A percentile compares a stretch with the other conserved stretches of the same genome.
phyloP scores from a whole-genome alignment of 176 grass and related monocot species.

The Dendrocalamus sinicus region DNA sequence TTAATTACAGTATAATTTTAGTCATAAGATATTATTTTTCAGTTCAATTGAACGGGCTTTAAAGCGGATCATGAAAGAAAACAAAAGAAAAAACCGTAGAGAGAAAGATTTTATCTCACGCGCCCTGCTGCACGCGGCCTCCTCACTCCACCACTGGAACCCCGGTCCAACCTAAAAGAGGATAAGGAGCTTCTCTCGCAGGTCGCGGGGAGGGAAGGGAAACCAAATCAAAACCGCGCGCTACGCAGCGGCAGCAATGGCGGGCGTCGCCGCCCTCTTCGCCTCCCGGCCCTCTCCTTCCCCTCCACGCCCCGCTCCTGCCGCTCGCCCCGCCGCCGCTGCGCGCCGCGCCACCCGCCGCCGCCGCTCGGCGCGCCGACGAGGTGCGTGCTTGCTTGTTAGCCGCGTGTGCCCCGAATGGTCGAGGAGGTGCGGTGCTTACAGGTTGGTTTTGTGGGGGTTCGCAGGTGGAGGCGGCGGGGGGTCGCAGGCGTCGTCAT shows the following conservation, averaged over 20 bases:
- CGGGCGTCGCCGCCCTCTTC: constrained; percentile 48
- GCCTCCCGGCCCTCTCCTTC: constrained; percentile 48
- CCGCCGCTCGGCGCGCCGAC: constrained; percentile 49
- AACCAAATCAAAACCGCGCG: constrained; percentile 43
- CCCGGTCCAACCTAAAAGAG: constrained; percentile 4
- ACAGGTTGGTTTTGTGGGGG: background rate
- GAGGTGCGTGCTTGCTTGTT: constrained; percentile 28
- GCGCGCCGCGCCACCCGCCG: constrained; percentile 46
- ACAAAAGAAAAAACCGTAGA: too few species aligned
- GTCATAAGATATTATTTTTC: too few species aligned
- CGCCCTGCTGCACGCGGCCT: background rate
- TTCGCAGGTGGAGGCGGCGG: constrained; percentile 53
- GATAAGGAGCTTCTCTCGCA: constrained; percentile 42
- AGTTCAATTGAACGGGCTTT: too few species aligned
- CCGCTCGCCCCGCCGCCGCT: constrained; percentile 53
- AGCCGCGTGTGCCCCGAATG: background rate
- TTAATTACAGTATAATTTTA: too few species aligned
- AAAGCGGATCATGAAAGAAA: too few species aligned
- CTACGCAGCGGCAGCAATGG: constrained; percentile 42
- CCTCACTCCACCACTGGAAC: background rate
- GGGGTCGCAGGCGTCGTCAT: constrained; percentile 40
- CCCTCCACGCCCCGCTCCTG: constrained; percentile 49
- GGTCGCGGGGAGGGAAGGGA: constrained; percentile 11
- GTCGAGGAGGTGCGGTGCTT: background rate
- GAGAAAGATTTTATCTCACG: background rate